Evolutionary conservation across 2,329 filamentous ascomycete genomes (phyloP).

Genomic region (Phaeosphaeriaceae sp.): DNA sequence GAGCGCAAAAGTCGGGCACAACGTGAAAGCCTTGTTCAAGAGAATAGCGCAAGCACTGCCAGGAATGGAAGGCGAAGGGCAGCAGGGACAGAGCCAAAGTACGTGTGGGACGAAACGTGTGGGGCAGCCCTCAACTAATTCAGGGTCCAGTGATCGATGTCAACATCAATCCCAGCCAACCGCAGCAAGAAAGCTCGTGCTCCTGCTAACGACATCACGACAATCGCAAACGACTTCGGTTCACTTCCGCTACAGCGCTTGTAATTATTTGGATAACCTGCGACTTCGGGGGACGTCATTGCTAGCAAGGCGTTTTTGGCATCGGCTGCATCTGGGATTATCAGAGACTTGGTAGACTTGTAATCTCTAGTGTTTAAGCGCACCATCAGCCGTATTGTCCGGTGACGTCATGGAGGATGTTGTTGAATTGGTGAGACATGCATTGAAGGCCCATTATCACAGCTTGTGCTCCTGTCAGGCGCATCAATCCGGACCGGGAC

Average conservation of each 20-base stretch:
- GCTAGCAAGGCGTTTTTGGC: constrained; percentile 50
- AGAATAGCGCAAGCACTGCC: constrained; percentile 97
- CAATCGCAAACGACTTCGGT: constrained; percentile 14
- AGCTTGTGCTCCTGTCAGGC: constrained; percentile 20
- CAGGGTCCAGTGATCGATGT: constrained; percentile 81
- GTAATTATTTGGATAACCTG: constrained; percentile 45
- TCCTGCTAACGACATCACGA: constrained; percentile 36
- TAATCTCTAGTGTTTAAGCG: constrained; percentile 47
- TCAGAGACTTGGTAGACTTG: constrained; percentile 14
- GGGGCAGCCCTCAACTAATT: constrained; percentile 14
- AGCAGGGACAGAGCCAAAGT: constrained; percentile 82
- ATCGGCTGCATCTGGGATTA: constrained; percentile 23
- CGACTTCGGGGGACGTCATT: constrained; percentile 34
- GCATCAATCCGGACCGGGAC: constrained; percentile 33
- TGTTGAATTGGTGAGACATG: constrained; percentile 8
- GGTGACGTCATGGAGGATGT: constrained; percentile 28
- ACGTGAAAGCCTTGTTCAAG: constrained; percentile 97
- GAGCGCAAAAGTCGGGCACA: constrained; percentile 95
- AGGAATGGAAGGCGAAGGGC: constrained; percentile 92
- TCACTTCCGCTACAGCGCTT: constrained; percentile 38
- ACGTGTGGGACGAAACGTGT: constrained; percentile 50
- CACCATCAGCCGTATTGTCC: constrained; percentile 30
- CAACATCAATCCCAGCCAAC: constrained; percentile 76
- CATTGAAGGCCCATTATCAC: constrained; percentile 32
- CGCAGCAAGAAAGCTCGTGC: constrained; percentile 64